Conservation (phyloP, 1,284 basidiomycete genomes). For the Tranzscheliella williamsii region DNA sequence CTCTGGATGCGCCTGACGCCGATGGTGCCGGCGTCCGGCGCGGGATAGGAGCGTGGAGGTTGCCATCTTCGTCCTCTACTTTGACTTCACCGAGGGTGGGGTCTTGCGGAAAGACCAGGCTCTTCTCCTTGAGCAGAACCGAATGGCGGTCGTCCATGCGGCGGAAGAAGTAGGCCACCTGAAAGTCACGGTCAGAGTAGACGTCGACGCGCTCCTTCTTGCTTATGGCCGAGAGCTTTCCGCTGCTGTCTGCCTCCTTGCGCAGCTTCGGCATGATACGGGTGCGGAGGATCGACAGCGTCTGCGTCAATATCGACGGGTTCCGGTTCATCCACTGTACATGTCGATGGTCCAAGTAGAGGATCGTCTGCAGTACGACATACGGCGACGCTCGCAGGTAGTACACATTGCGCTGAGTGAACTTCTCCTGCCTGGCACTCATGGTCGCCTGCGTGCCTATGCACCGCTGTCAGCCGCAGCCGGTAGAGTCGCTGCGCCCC, state of each 20-base stretch:
- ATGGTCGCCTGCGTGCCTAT: too few species aligned
- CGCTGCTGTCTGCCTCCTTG: slow-evolving; percentile 48
- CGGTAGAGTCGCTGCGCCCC: too few species aligned
- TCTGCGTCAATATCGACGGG: slow-evolving; percentile 32
- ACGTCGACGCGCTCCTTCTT: slow-evolving; percentile 61
- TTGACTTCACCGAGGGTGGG: slow-evolving; percentile 28
- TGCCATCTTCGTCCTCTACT: slow-evolving; percentile 40
- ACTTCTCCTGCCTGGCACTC: slow-evolving; percentile 34
- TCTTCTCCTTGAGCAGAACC: slow-evolving; percentile 57
- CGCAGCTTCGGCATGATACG: slow-evolving; percentile 58
- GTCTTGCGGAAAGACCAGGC: slow-evolving; percentile 22
- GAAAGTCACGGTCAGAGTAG: slow-evolving; percentile 54
- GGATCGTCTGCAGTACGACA: slow-evolving; percentile 59
- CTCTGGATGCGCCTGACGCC: background rate
- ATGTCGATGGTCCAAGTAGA: slow-evolving; percentile 62
- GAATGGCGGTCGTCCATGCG: slow-evolving; percentile 58
- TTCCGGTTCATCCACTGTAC: slow-evolving; percentile 61
- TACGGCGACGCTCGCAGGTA: slow-evolving; percentile 61
- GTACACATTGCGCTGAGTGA: slow-evolving; percentile 57
- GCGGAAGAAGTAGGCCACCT: slow-evolving; percentile 62
- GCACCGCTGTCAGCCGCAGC: too few species aligned
- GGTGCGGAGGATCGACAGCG: slow-evolving; percentile 53
- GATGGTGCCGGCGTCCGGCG: slow-evolving; percentile 4
- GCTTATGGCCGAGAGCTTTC: slow-evolving; percentile 51
- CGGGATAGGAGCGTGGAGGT: slow-evolving; percentile 40